A percentile compares a stretch with the other conserved stretches of the same genome.
phyloP scores from a whole-genome alignment of 306 rosid genomes.

The Vachellia collinsii region DNA sequence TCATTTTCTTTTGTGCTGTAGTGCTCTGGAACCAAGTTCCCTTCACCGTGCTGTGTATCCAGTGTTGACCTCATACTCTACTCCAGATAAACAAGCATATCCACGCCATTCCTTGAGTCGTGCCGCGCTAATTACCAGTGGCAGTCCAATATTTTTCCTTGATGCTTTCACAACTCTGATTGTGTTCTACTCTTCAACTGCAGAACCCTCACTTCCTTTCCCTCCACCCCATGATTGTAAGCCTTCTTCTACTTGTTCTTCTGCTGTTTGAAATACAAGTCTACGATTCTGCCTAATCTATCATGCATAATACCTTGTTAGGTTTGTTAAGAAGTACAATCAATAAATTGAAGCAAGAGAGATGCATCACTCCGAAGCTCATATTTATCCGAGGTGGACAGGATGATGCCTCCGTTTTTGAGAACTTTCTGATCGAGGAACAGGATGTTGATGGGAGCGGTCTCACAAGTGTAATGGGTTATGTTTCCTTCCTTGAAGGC shows the following conservation, averaged over 20 bases:
- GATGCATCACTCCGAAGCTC: slow-evolving; percentile 94
- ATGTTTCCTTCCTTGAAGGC: slow-evolving; percentile 77
- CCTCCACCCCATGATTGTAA: slow-evolving; percentile 99
- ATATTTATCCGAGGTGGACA: slow-evolving; percentile 84
- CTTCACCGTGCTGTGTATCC: slow-evolving; percentile 94
- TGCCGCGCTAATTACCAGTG: slow-evolving; percentile 91
- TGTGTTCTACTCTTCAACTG: slow-evolving; percentile 91
- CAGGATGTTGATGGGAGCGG: slow-evolving; percentile 95
- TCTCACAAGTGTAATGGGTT: slow-evolving; percentile 82
- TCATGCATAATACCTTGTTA: slow-evolving; percentile 41
- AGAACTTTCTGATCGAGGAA: slow-evolving; percentile 93
- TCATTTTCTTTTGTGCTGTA: slow-evolving; percentile 47
- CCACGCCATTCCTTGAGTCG: slow-evolving; percentile 94
- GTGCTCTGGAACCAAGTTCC: slow-evolving; percentile 89
- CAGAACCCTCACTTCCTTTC: slow-evolving; percentile 79
- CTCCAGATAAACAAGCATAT: slow-evolving; percentile 86
- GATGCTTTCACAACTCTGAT: slow-evolving; percentile 89
- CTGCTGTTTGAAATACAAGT: slow-evolving; percentile 22
- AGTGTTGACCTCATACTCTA: slow-evolving; percentile 78
- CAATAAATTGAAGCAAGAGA: slow-evolving; percentile 81
- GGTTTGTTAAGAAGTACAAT: slow-evolving; percentile 82
- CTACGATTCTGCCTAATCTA: slow-evolving; percentile 28
- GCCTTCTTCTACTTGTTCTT: slow-evolving; percentile 30
- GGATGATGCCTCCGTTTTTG: slow-evolving; percentile 85
- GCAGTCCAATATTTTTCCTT: slow-evolving; percentile 97